phyloP scores from a whole-genome alignment of 306 rosid genomes.

The Trifolium dubium region DNA sequence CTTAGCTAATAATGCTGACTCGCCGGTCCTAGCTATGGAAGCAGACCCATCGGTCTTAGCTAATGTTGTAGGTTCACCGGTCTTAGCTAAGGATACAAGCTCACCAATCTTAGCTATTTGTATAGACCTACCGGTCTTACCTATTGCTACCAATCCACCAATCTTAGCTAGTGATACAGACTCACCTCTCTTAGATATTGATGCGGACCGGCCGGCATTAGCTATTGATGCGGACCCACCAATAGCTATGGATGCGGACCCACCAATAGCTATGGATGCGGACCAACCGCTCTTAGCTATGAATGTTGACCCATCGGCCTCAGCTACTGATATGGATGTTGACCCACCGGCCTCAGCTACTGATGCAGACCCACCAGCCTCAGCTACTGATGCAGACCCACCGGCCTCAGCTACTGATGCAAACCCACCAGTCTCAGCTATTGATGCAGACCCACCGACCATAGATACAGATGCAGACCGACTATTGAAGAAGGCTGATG shows the following conservation, averaged over 20 bases:
- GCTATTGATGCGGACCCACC: not conserved
- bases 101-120: not conserved
- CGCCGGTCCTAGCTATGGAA: not conserved
- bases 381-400: not conserved
- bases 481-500: conserved; percentile 54
- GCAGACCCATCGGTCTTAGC: not conserved
- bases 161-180: not conserved
- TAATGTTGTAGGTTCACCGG: not conserved
- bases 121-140: not conserved
- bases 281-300: not conserved
- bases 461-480: not conserved
- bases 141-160: not conserved
- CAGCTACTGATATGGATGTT: not conserved
- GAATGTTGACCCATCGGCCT: not conserved
- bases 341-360: not conserved
- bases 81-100: not conserved
- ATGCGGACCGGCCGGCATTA: not conserved
- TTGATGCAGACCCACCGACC: not conserved
- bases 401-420: not conserved
- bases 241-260: not conserved
- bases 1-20: conserved; percentile 11
- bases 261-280: not conserved
- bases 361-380: not conserved
- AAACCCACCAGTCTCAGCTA: not conserved
- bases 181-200: not conserved